Evolutionary conservation across 1,284 basidiomycete species (phyloP), one percentile per base, ranked within the genome.

Genomic region (Vanrija sp.): DNA sequence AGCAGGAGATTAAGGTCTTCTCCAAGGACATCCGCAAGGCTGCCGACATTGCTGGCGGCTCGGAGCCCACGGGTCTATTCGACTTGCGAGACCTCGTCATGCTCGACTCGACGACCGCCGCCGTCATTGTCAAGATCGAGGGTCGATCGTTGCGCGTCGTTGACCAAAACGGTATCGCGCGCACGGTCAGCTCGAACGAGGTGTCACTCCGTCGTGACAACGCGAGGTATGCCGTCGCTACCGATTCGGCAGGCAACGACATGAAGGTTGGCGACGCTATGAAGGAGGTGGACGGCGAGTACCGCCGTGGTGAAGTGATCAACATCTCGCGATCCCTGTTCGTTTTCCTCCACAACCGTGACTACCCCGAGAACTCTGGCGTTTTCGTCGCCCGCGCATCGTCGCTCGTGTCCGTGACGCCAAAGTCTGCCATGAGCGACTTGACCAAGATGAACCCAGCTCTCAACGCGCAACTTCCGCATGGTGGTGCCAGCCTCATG

Each of bases 61-160:
- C 23, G 12, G 23, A n/a, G 6, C 43, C 50, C 21, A 39, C 93
- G 51, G 94, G 92, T 26, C 86, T 93, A 65, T 98, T 94, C 70
- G 94, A 98, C 72, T 75, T 98, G 54, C 94, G 98, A 72, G 93
- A 99, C 73, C 80, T 99, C 46, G 93, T 98, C 38, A 92, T 96
- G 80, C 83, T 99, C 21, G 95, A 98, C 75, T 82, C 86, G 38
- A 89, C 92, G 73, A 96, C 94, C 2, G 91, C 93, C 25, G 95
- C 93, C 71, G 92, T 98, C 58, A 95, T 98, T 65, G 96, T 89
- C 83, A 96, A 96, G 78, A 94, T 95, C 5, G 96, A 98, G 74
- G 86, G 91, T 18, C 91, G 92, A 69, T 86, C 89, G 8, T 93
- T 99, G 83, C 89, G 91, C 56, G 89, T 99, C 1, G 82, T 98